Evolutionary conservation across 768 basidiomycete genomes (phyloP).

Genomic region (Neoboletus magnificus): DNA sequence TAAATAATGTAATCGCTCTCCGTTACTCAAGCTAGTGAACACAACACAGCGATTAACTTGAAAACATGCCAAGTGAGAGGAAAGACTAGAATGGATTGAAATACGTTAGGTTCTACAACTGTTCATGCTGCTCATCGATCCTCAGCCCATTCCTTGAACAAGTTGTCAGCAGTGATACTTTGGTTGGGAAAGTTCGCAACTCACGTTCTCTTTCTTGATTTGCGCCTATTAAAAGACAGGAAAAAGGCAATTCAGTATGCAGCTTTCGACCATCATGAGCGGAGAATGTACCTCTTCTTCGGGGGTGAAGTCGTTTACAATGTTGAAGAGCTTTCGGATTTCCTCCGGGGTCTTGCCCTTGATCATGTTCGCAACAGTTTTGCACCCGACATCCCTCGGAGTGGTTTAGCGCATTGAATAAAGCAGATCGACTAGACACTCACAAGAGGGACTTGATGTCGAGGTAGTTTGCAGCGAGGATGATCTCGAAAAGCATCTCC

Average conservation of each 20-base stretch:
- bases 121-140: conserved; percentile 57
- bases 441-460: conserved; percentile 98
- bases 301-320: conserved; percentile 96
- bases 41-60: conserved; percentile 21
- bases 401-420: not conserved
- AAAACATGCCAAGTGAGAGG: conserved; percentile 13
- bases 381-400: conserved; percentile 92
- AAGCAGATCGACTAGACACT: conserved; percentile 28
- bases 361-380: conserved; percentile 99
- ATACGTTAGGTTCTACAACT: conserved; percentile 26
- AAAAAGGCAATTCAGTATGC: conserved; percentile 2
- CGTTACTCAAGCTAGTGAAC: conserved; percentile 3
- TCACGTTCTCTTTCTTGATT: conserved; percentile 99
- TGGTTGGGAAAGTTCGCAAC: conserved; percentile 27
- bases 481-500: conserved; percentile 99
- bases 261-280: not conserved
- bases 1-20: not conserved
- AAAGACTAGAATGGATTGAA: conserved; percentile 20
- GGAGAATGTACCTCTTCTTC: conserved; percentile 83
- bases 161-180: conserved; percentile 15
- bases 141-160: conserved; percentile 84
- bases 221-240: conserved; percentile 58
- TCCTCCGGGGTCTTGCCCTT: conserved; percentile 99
- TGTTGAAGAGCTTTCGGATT: conserved; percentile 97
- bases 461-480: conserved; percentile 98